A percentile compares a stretch with the other conserved stretches of the same genome.
Conservation (phyloP, 2,329 filamentous ascomycete genomes). For the Teratosphaeria pseudoeucalypti region DNA sequence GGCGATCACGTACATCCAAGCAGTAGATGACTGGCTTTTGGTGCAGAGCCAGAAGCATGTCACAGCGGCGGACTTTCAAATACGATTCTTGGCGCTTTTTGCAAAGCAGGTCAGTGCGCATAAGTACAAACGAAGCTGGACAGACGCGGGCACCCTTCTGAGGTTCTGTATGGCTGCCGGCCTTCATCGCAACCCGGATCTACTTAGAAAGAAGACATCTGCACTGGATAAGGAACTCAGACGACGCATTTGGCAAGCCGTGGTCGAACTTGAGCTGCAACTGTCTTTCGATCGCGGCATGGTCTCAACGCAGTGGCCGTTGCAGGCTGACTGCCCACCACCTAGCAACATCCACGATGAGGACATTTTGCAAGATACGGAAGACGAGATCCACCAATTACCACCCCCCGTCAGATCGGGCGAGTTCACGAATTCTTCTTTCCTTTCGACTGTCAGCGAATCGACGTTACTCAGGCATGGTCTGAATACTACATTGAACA, state of each 20-base stretch:
- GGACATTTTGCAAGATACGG: conserved; percentile 27
- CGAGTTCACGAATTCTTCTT: conserved; percentile 21
- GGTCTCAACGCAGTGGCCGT: conserved; percentile 30
- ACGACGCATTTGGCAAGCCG: conserved; percentile 47
- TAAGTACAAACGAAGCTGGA: conserved; percentile 45
- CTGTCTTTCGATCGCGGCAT: conserved; percentile 46
- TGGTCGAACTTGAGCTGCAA: conserved; percentile 47
- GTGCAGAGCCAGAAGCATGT: conserved; percentile 43
- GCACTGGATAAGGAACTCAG: conserved; percentile 44
- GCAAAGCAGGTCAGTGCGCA: conserved; percentile 42
- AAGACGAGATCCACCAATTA: conserved; percentile 5
- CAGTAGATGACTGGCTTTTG: conserved; percentile 33
- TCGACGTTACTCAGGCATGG: conserved; percentile 17
- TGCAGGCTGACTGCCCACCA: conserved; percentile 40
- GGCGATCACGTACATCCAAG: conserved; percentile 28
- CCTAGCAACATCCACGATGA: conserved; percentile 44
- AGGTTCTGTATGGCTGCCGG: conserved; percentile 44
- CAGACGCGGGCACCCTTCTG: conserved; percentile 40
- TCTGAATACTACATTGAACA: conserved; percentile 22
- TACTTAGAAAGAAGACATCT: conserved; percentile 27
- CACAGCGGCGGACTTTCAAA: conserved; percentile 39
- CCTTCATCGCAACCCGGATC: conserved; percentile 40
- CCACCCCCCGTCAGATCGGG: conserved; percentile 9
- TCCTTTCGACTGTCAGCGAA: conserved; percentile 14
- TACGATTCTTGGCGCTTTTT: conserved; percentile 41